Conservation (phyloP, 108 stramenopile genomes). For the Cyclotella kingstonii region DNA sequence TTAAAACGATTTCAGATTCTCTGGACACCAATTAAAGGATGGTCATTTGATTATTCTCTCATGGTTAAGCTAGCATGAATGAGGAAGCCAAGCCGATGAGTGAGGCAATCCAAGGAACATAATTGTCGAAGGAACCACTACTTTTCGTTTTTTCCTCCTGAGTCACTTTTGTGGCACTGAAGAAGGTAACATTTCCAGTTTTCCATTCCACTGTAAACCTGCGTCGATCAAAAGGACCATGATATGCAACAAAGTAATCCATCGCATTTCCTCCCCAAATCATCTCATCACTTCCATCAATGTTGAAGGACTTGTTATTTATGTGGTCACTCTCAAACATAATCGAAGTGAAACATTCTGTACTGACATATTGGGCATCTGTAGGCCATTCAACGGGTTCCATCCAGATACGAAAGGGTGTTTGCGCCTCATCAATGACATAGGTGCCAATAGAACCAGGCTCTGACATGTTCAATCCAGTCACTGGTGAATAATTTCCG, state of each 20-base stretch:
- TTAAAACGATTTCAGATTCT: no score
- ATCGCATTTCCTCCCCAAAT: constrained; percentile 64
- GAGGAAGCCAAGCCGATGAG: no score
- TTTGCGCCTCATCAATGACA: constrained; percentile 27
- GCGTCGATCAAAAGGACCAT: constrained; percentile 34
- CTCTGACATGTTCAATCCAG: constrained; percentile 36
- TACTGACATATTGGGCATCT: constrained; percentile 9
- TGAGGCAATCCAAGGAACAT: no score
- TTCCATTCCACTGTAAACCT: constrained; percentile 44
- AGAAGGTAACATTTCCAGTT: constrained; percentile 17
- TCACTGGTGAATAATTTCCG: constrained; percentile 40
- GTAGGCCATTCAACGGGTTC: constrained; percentile 32
- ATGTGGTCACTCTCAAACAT: constrained; percentile 53
- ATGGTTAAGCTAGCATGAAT: not conserved
- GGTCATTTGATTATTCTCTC: no score
- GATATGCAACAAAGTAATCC: constrained; percentile 55
- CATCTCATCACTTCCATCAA: constrained; percentile 55
- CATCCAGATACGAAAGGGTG: constrained; percentile 63
- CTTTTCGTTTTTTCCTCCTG: not conserved
- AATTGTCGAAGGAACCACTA: no score
- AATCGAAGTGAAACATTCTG: constrained; percentile 63
- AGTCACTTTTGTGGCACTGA: not conserved
- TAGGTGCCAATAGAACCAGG: constrained; percentile 43
- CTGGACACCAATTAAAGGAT: no score
- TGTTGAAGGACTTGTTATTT: constrained; percentile 33